These are phyloP conservation scores for Rhodotorula paludigena DNA, from an alignment of 768 basidiomycete species.

Conservation along the genomic window DNA sequence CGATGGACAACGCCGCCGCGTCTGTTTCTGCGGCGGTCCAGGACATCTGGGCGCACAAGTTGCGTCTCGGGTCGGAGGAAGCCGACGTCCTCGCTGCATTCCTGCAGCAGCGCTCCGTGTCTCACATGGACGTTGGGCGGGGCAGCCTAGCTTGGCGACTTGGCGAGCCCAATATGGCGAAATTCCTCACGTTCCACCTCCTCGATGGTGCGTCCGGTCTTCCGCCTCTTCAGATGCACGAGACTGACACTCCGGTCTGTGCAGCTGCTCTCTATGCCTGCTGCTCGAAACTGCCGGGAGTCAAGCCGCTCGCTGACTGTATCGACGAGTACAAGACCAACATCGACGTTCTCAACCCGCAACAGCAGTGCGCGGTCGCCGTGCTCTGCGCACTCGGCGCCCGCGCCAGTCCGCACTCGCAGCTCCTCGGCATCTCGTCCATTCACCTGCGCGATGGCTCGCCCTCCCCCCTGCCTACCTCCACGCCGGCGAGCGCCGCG, in stretches of 20 bases:
- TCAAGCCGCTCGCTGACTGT: conserved; percentile 18
- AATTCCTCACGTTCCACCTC: conserved; percentile 11
- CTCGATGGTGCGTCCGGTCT: conserved; percentile 14
- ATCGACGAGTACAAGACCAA: conserved; percentile 17
- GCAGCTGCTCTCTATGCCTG: conserved; percentile 21
- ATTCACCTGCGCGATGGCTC: conserved; percentile 4
- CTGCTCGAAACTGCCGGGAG: conserved; percentile 26
- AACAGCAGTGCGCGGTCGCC: conserved; percentile 22
- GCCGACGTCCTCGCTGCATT: not conserved
- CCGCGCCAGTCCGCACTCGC: conserved; percentile 26
- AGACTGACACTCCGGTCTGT: not conserved
- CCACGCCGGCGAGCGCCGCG: conserved; percentile 27
- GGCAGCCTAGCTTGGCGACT: conserved; percentile 10
- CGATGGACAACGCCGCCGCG: not conserved
- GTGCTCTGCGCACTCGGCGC: conserved; percentile 31
- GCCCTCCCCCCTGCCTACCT: conserved; percentile 27
- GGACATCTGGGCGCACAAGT: conserved; percentile 1
- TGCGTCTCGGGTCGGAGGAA: conserved; percentile 9
- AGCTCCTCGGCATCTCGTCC: conserved; percentile 19
- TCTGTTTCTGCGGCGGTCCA: not conserved
- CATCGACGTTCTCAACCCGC: conserved; percentile 4
- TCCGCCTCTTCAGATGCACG: no score
- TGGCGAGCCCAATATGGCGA: conserved; percentile 1
- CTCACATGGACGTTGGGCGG: not conserved
- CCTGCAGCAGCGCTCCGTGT: not conserved